These are phyloP conservation scores for Nemania abortiva DNA, from an alignment of 2,329 filamentous ascomycete species.

Conservation along the genomic window DNA sequence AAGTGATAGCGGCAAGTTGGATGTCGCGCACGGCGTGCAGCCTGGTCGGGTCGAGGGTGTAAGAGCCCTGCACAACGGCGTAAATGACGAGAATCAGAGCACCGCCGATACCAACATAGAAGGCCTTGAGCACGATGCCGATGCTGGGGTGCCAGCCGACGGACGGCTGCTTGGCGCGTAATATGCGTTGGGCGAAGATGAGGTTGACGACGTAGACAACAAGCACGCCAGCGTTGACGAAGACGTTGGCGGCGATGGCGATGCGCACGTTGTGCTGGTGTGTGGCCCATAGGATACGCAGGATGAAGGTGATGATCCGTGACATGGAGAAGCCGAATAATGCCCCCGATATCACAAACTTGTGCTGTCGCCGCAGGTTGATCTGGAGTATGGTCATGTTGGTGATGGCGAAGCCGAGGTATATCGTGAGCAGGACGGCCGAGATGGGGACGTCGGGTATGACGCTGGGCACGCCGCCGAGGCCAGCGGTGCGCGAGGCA, in stretches of 20 bases:
- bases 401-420: slow-evolving; percentile 62
- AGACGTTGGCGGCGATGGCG: slow-evolving; percentile 52
- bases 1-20: slow-evolving; percentile 47
- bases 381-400: slow-evolving; percentile 69
- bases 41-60: slow-evolving; percentile 43
- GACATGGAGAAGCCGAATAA: slow-evolving; percentile 56
- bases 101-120: slow-evolving; percentile 47
- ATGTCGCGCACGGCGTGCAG: slow-evolving; percentile 45
- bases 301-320: slow-evolving; percentile 51
- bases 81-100: slow-evolving; percentile 52
- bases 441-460: slow-evolving; percentile 73
- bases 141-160: slow-evolving; percentile 53
- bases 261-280: slow-evolving; percentile 48
- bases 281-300: slow-evolving; percentile 54
- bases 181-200: slow-evolving; percentile 55
- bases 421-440: slow-evolving; percentile 71
- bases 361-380: slow-evolving; percentile 54
- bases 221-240: slow-evolving; percentile 55
- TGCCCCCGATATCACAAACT: slow-evolving; percentile 54
- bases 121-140: slow-evolving; percentile 45
- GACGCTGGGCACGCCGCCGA: slow-evolving; percentile 70
- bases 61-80: slow-evolving; percentile 48
- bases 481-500: slow-evolving; percentile 57
- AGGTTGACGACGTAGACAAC: slow-evolving; percentile 55
- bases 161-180: slow-evolving; percentile 54